A percentile compares a stretch with the other conserved stretches of the same genome.
These are phyloP conservation scores for Epichloe gansuensis DNA, from an alignment of 2,329 filamentous ascomycete species.

Conservation along the genomic window DNA sequence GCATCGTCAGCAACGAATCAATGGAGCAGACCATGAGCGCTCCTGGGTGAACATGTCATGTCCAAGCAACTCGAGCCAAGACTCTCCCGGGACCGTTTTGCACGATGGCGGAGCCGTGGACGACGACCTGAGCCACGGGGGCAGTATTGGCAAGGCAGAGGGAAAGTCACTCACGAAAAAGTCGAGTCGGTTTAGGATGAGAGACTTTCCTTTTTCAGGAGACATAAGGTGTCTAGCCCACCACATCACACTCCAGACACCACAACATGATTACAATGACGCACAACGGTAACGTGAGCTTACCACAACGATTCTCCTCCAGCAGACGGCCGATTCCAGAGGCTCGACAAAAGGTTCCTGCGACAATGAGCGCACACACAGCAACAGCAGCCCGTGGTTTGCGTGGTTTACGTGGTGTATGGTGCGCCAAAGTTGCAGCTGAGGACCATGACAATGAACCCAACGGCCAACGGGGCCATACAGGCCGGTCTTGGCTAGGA, in stretches of 20 bases:
- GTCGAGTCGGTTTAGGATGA: slow-evolving; percentile 52
- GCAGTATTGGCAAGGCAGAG: slow-evolving; percentile 34
- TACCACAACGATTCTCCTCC: background rate
- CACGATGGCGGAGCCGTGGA: slow-evolving; percentile 14
- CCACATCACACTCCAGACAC: slow-evolving; percentile 22
- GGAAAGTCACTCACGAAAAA: slow-evolving; percentile 46
- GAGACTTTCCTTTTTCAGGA: slow-evolving; percentile 45
- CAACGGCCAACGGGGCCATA: background rate
- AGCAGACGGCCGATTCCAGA: background rate
- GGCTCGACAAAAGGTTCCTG: background rate
- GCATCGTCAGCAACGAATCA: slow-evolving; percentile 50
- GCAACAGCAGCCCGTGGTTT: too few species aligned
- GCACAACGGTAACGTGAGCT: background rate
- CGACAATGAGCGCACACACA: background rate
- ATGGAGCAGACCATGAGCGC: slow-evolving; percentile 36
- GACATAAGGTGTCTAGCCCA: slow-evolving; percentile 32
- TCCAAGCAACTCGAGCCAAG: slow-evolving; percentile 18
- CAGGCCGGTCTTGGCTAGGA: background rate
- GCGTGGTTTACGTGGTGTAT: too few species aligned
- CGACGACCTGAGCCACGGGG: slow-evolving; percentile 24
- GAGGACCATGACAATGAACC: too few species aligned
- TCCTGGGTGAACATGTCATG: slow-evolving; percentile 27
- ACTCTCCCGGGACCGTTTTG: slow-evolving; percentile 15
- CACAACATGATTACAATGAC: slow-evolving; percentile 18
- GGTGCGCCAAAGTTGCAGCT: too few species aligned